Conservation (phyloP, 495 filamentous ascomycete species). For the Podospora pseudocomata region DNA sequence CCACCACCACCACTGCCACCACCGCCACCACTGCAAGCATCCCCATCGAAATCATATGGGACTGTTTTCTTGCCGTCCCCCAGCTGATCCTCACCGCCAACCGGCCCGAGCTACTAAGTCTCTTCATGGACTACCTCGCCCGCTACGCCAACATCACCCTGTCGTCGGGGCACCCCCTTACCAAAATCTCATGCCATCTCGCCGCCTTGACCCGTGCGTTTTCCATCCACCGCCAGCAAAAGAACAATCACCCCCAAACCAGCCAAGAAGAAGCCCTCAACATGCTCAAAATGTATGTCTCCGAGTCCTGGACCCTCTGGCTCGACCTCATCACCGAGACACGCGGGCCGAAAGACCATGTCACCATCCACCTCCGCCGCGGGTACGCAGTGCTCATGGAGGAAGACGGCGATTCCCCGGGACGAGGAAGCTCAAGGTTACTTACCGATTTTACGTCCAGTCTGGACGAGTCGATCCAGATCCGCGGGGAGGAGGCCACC, state of each 20-base stretch:
- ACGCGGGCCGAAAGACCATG: constrained; percentile 23
- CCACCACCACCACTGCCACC: background rate
- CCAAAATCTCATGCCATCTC: constrained; percentile 13
- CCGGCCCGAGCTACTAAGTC: constrained; percentile 26
- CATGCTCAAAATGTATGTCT: constrained; percentile 18
- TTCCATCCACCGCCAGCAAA: background rate
- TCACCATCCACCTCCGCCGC: constrained; percentile 34
- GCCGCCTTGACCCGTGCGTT: background rate
- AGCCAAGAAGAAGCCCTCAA: background rate
- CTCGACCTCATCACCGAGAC: constrained; percentile 13
- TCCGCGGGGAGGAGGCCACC: constrained; percentile 19
- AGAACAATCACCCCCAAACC: background rate
- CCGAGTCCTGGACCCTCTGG: constrained; percentile 29
- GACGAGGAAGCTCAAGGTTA: background rate
- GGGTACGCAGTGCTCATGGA: constrained; percentile 32
- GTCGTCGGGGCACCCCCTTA: constrained; percentile 21
- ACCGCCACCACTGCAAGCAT: background rate
- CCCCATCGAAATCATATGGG: constrained; percentile 34
- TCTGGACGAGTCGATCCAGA: constrained; percentile 1
- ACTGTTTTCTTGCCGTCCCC: constrained; percentile 33
- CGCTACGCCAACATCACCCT: constrained; percentile 23
- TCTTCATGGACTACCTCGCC: constrained; percentile 26
- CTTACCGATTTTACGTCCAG: constrained; percentile 16
- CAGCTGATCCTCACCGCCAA: constrained; percentile 25
- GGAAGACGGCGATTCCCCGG: constrained; percentile 5